Evolutionary conservation across 164 flowering plant species (phyloP), one percentile per base, ranked within the genome.

Genomic region (Annona cherimola): DNA sequence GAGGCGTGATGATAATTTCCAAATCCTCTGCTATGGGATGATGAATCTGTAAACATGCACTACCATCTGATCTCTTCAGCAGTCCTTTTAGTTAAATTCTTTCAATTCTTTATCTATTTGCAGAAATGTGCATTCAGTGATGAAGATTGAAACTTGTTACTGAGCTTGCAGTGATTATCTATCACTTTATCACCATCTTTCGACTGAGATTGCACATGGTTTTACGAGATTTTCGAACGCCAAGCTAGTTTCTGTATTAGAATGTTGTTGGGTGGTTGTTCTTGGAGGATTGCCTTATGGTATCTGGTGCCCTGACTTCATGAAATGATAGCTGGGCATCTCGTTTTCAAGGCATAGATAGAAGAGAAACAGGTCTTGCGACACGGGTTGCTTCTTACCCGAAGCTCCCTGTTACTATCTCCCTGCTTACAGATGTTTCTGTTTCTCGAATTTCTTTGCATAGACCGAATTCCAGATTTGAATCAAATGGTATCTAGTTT

Each of bases 51-150:
- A 1, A 73, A 64, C 80, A 76, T 79, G 82, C 82, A 79, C 82
- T 79, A 80, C 82, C 80, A 80, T 80, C 82, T 80, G 82, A 80
- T 75, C 82, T 76, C 75, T 26, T 14, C 44, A 61, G 64, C 68
- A 4, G 57, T 12, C 14, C 14, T 2, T 50, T 26, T 26, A 26
- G 35, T 26, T 26, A 26, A 26, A 26, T 26, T 26, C 35, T 26
- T 26, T 26, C 35, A 26, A 26, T 26, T 1, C 35, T 26, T 26
- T 26, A 26, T 26, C 35, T 26, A 26, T 26, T 35, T 19, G 42
- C n/a, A 41, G 14, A 12, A 35, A 9, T 19, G 19, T 75, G 81
- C 81, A 79, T 60, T 79, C 81, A 6, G 46, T 79, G 81, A 79
- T 79, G 78, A 79, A 76, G 26, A 7, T 66, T 20, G 16, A 4